Evolutionary conservation across 1,284 basidiomycete species (phyloP).

Genomic region (Puccinia brachypodii): DNA sequence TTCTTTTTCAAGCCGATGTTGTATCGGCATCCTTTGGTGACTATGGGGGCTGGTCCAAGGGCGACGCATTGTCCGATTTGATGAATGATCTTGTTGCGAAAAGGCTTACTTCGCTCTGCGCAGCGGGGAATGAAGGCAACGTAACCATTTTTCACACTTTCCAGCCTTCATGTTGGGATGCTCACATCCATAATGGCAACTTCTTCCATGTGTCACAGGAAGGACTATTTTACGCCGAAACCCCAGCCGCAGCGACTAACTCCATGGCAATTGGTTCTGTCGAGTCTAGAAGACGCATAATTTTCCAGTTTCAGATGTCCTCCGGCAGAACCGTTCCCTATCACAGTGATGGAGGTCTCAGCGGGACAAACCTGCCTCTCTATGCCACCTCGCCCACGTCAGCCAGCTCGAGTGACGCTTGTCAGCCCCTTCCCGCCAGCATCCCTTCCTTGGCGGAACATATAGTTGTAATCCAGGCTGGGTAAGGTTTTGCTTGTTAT

Average conservation of each 20-base stretch:
- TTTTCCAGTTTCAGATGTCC: background rate
- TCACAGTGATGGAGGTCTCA: slow-evolving; percentile 11
- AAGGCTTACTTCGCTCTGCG: background rate
- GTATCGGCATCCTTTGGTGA: slow-evolving; percentile 28
- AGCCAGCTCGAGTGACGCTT: slow-evolving; percentile 15
- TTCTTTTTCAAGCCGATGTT: slow-evolving; percentile 30
- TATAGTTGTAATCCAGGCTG: background rate
- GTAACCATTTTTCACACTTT: background rate
- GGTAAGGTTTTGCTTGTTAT: background rate
- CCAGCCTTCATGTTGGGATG: background rate
- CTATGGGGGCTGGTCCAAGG: slow-evolving; percentile 32
- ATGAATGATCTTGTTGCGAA: slow-evolving; percentile 19
- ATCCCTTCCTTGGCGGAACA: background rate
- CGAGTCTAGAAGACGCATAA: background rate
- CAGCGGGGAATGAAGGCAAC: slow-evolving; percentile 43
- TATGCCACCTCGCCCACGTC: slow-evolving; percentile 24
- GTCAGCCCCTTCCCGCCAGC: slow-evolving; percentile 10
- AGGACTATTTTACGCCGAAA: background rate
- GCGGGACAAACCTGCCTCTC: slow-evolving; percentile 24
- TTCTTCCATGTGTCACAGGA: background rate
- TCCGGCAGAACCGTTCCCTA: slow-evolving; percentile 17
- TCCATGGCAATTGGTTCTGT: slow-evolving; percentile 41
- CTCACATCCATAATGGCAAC: background rate
- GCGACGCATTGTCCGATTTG: slow-evolving; percentile 5
- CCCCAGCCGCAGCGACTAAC: slow-evolving; percentile 16